Percentiles rank a stretch among this genome's conserved stretches.
Conservation (phyloP, 2,329 filamentous ascomycete species). For the Seiridium cupressi region DNA sequence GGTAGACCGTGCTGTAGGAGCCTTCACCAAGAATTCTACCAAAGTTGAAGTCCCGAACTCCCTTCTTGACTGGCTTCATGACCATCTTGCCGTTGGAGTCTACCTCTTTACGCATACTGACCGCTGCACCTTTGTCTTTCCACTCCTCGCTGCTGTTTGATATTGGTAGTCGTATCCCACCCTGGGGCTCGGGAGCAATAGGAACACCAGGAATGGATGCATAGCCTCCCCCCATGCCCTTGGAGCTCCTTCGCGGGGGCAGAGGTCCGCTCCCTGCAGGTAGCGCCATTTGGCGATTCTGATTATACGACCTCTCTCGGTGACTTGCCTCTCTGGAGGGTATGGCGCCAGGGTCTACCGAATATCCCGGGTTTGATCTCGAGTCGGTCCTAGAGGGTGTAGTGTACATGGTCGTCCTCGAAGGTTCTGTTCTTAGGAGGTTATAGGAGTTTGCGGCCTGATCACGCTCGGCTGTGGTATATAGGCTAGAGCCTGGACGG, state of each 20-base stretch:
- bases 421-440: slow-evolving; percentile 56
- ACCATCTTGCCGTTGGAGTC: slow-evolving; percentile 83
- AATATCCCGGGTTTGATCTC: slow-evolving; percentile 57
- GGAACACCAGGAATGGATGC: slow-evolving; percentile 41
- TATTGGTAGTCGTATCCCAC: slow-evolving; percentile 38
- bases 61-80: slow-evolving; percentile 87
- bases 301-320: slow-evolving; percentile 66
- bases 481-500: slow-evolving; percentile 30
- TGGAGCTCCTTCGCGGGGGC: slow-evolving; percentile 75
- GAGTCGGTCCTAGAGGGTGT: slow-evolving; percentile 61
- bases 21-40: slow-evolving; percentile 89
- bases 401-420: slow-evolving; percentile 55
- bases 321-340: slow-evolving; percentile 69
- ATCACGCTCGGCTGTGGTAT: slow-evolving; percentile 29
- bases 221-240: slow-evolving; percentile 62
- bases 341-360: slow-evolving; percentile 44
- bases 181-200: slow-evolving; percentile 28
- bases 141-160: slow-evolving; percentile 79
- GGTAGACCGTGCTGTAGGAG: slow-evolving; percentile 93
- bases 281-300: slow-evolving; percentile 51
- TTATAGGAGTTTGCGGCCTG: slow-evolving; percentile 32
- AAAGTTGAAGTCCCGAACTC: slow-evolving; percentile 95
- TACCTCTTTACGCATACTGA: slow-evolving; percentile 76
- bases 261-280: slow-evolving; percentile 57
- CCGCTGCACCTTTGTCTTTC: slow-evolving; percentile 92